These are phyloP conservation scores for Penicillium sp. DNA, from an alignment of 2,329 filamentous ascomycete genomes.

Conservation along the genomic window DNA sequence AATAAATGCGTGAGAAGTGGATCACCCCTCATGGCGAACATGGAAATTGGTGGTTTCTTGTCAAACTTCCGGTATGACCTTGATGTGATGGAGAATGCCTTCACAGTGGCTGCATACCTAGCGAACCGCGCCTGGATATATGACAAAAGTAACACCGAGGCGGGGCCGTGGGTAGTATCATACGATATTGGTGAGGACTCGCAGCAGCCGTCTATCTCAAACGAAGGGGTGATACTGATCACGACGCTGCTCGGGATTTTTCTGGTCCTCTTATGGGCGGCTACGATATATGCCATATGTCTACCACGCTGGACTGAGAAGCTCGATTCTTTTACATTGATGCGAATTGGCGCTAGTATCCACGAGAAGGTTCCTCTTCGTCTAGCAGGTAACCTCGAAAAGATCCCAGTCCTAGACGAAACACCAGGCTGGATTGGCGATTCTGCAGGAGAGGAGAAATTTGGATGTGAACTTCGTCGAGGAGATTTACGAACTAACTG, in stretches of 20 bases:
- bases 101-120: neutral
- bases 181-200: neutral
- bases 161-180: neutral
- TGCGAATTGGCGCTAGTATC: neutral
- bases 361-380: neutral
- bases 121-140: neutral
- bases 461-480: no score
- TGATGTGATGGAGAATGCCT: neutral
- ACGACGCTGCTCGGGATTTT: neutral
- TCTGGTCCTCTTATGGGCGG: neutral
- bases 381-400: neutral
- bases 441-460: neutral
- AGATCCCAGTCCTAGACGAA: neutral
- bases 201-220: neutral
- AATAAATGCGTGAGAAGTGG: constrained; percentile 29
- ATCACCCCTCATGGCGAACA: constrained; percentile 3
- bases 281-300: neutral
- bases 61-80: neutral
- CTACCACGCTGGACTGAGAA: neutral
- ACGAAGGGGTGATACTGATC: neutral
- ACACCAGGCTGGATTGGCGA: neutral
- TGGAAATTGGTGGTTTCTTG: neutral
- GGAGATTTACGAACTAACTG: no score
- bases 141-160: neutral
- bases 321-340: neutral